phyloP scores from a whole-genome alignment of 495 filamentous ascomycete genomes.

The Penicillium robsamsonii region DNA sequence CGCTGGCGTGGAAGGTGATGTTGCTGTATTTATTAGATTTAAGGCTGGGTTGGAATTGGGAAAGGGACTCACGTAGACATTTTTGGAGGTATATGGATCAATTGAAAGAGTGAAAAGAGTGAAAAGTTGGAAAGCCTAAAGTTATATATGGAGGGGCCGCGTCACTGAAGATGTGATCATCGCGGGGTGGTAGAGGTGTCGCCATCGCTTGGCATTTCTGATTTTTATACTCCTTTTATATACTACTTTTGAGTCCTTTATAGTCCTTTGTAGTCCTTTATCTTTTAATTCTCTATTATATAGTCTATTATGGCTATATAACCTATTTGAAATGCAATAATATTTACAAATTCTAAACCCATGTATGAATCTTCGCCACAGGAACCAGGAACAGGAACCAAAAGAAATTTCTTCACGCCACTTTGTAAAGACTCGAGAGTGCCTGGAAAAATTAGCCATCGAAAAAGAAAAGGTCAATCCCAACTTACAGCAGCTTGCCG shows the following conservation, averaged over 20 bases:
- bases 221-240: neutral
- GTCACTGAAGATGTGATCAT: conserved; percentile 17
- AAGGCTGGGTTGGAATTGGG: conserved; percentile 5
- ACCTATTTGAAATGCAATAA: no score
- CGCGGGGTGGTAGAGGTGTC: neutral
- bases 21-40: conserved; percentile 59
- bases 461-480: neutral
- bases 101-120: conserved; percentile 4
- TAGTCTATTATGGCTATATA: neutral
- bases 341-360: neutral
- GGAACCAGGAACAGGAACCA: conserved; percentile 23
- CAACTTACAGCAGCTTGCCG: conserved; percentile 71
- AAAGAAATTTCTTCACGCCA: conserved; percentile 23
- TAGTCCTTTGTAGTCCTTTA: no score
- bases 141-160: conserved; percentile 12
- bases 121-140: neutral
- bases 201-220: neutral
- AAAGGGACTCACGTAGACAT: conserved; percentile 46
- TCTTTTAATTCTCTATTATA: no score
- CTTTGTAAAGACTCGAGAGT: conserved; percentile 32
- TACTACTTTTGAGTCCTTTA: no score
- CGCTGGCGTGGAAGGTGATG: conserved; percentile 95
- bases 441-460: conserved; percentile 25
- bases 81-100: conserved; percentile 30
- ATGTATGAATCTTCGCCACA: conserved; percentile 4